Evolutionary conservation across 805 yeast species (phyloP), one percentile per base, ranked within the genome.

Genomic region (Cyberlindnera euphorbiae): DNA sequence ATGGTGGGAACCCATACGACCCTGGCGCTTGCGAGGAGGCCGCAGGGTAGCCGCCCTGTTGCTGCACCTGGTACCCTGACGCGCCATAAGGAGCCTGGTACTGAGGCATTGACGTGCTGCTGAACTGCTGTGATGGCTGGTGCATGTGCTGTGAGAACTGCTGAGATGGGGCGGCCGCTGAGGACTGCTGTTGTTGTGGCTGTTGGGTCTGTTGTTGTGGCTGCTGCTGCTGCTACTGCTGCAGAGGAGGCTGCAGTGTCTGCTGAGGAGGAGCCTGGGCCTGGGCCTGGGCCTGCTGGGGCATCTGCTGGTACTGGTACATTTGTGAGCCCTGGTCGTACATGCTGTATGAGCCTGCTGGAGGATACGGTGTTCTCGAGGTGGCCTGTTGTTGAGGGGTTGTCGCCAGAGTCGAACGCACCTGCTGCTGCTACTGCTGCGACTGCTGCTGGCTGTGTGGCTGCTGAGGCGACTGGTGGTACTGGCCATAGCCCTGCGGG

Each of bases 1-100:
- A 48, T 3, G 38, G 32, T 10, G 46, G 44, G 35, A 46, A 46
- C 10, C 38, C 37, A 28, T 44, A 41, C 3, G 39, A 38, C 15
- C 25, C 26, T 22, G 37, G 35, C n/a, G 26, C 30, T 23, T 14
- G 22, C 7, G 22, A 7, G 9, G 22, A 8, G 7, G 22, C 7
- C 9, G 22, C 22, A 19, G 22, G 9, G 9, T 7, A 19, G 9
- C 7, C 22, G 9, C 9, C 22, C 9, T 19, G 22, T 8, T 19
- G 22, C 7, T 7, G 9, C 22, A 19, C 22, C 22, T 19, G 22
- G 9, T 19, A 19, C 7, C 22, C 22, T 8, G 22, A 19, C 22
- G 7, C 9, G 9, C 9, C 22, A 9, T 19, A 19, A 8, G 22
- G 22, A 8, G 22, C 22, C 22, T 19, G 22, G 22, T 19, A 19